Base-by-base conservation (phyloP, 225 moss, liverwort and hornwort genomes). In the Bryum argenteum region DNA sequence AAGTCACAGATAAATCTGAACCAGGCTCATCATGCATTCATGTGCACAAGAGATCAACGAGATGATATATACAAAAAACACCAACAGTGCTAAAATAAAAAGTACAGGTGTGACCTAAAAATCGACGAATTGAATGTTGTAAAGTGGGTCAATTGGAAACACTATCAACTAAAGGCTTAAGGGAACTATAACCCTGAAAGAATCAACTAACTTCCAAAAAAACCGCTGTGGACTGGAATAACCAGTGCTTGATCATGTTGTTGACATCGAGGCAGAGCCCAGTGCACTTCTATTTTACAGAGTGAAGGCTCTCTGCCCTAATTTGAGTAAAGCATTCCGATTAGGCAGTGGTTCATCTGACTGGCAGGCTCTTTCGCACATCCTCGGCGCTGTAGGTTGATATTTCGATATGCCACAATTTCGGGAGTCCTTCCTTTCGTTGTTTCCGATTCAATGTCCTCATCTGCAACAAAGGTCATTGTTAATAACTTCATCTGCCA, bases 291-390 rank as follows among this genome's bases (percentile, higher is more conserved):
- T 83, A 77, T 48, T 80, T 69, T 80, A 80, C 83, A 80, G 65
- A 69, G 39, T 55, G 48, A 55, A 39, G 13, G 15, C 8, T 15
- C 48, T 48, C 75, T 76, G 56, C 41, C 61, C 65, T 76, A 37
- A 69, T 55, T 52, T 61, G 66, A 72, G 72, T 57, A 53, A 65
- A 78, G 83, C 86, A 74, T 86, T 69, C 80, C 83, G 82, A 86
- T 83, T 71, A 78, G 79, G 67, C 54, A 74, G 47, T 69, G 42
- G 51, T 74, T 74, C 82, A 75, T 83, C 80, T 69, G 74, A 14
- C 58, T 69, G 38, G 66, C 72, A 70, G 65, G 61, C 43, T 44
- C 53, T 23, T 45, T 65, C n/a, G 54, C 58, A 51, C 58, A 65
- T 66, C n/a, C 62, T 71, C 26, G 16, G 54, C 60, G 61, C 11